Evolutionary conservation across 768 basidiomycete species (phyloP).

Genomic region (Tremella fuciformis): DNA sequence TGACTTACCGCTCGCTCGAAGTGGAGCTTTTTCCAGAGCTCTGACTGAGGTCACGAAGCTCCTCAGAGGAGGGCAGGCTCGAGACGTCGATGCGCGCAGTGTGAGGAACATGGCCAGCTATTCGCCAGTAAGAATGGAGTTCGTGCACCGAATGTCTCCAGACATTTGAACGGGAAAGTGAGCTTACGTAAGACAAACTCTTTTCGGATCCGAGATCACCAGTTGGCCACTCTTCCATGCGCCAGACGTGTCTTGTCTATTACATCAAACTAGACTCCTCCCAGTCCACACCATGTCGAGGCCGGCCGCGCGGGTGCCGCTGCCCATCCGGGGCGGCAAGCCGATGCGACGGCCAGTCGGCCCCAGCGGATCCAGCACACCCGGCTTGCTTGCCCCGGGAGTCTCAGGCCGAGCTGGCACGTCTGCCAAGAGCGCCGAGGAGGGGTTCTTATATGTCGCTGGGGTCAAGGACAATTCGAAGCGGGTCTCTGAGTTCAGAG

Average conservation of each 20-base stretch:
- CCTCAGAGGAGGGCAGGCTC: too few relatives aligned
- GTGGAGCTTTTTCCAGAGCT: slow-evolving; percentile 14
- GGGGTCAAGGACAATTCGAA: slow-evolving; percentile 46
- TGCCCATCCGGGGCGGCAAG: not conserved
- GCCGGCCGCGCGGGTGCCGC: not conserved
- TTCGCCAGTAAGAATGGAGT: too few relatives aligned
- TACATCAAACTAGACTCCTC: slow-evolving; percentile 1
- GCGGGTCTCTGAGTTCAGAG: slow-evolving; percentile 40
- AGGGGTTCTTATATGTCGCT: slow-evolving; percentile 45
- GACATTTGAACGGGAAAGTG: too few relatives aligned
- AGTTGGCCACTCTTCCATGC: too few relatives aligned
- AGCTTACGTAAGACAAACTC: too few relatives aligned
- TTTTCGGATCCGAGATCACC: too few relatives aligned
- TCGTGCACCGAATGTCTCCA: too few relatives aligned
- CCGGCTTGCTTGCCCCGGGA: slow-evolving; percentile 4
- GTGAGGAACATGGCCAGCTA: too few relatives aligned
- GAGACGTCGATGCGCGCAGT: too few relatives aligned
- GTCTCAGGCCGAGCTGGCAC: slow-evolving; percentile 25
- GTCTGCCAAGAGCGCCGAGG: slow-evolving; percentile 25
- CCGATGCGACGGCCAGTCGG: not conserved
- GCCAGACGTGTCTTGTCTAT: too few relatives aligned
- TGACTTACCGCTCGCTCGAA: slow-evolving; percentile 14
- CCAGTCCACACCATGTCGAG: not conserved
- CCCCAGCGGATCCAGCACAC: too few relatives aligned
- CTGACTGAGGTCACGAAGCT: slow-evolving; percentile 2